These are phyloP conservation scores for Colletotrichum liriopes DNA, from an alignment of 2,329 filamentous ascomycete genomes.

Conservation along the genomic window DNA sequence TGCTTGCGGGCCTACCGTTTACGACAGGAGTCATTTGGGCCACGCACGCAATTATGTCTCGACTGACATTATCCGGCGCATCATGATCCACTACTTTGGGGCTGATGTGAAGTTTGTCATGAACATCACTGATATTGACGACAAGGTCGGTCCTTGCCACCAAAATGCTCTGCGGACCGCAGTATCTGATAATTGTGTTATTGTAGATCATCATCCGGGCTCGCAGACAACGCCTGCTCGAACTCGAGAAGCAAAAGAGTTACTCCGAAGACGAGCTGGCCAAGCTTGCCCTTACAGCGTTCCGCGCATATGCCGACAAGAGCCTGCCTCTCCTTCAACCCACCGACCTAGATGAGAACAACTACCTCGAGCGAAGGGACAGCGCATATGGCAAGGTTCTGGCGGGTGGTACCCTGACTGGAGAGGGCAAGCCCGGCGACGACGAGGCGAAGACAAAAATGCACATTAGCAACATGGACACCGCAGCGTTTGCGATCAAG, in stretches of 20 bases:
- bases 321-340: constrained; percentile 68
- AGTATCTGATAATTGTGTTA: background rate
- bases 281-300: constrained; percentile 67
- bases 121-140: constrained; percentile 91
- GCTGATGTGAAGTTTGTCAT: constrained; percentile 90
- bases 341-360: constrained; percentile 62
- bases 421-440: constrained; percentile 77
- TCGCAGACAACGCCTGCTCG: constrained; percentile 84
- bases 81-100: constrained; percentile 86
- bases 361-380: constrained; percentile 67
- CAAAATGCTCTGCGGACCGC: no score
- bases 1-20: constrained; percentile 89
- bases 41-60: constrained; percentile 93
- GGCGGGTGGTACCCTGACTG: constrained; percentile 68
- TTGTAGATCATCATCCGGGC: constrained; percentile 72
- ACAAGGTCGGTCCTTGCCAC: constrained; percentile 68
- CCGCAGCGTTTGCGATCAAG: constrained; percentile 65
- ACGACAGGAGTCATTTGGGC: constrained; percentile 85
- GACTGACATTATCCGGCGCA: constrained; percentile 88
- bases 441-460: constrained; percentile 91
- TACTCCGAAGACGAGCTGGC: constrained; percentile 63
- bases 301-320: constrained; percentile 69
- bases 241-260: constrained; percentile 82
- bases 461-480: constrained; percentile 79
- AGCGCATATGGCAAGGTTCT: constrained; percentile 69